Evolutionary conservation across 371 early-diverging fungal species (phyloP).

Genomic region (Capillidium heterosporum): DNA sequence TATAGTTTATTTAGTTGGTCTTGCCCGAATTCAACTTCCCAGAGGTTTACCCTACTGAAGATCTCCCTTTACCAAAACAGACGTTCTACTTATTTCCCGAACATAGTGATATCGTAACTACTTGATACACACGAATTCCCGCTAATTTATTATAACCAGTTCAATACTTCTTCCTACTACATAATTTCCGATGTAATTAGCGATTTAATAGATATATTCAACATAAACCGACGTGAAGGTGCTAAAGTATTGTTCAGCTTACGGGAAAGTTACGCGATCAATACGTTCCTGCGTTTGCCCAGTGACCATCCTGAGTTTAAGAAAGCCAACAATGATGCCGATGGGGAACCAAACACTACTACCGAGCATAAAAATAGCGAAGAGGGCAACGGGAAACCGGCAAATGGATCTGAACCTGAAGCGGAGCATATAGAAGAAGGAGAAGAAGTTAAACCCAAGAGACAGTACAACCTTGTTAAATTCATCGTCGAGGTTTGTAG

Average conservation of each 20-base stretch:
- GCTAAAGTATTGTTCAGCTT: slow-evolving; percentile 43
- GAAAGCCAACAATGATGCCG: too few relatives aligned
- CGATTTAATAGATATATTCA: slow-evolving; percentile 60
- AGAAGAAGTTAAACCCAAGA: slow-evolving; percentile 11
- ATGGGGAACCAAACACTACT: too few relatives aligned
- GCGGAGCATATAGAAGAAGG: slow-evolving; percentile 9
- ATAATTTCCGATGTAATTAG: slow-evolving; percentile 37
- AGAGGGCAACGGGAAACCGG: too few relatives aligned
- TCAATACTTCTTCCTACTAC: slow-evolving; percentile 30
- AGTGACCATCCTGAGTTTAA: slow-evolving; percentile 4
- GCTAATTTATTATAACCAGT: not conserved
- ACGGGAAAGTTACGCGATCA: slow-evolving; percentile 29
- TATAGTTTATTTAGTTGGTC: not conserved
- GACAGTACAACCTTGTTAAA: not conserved
- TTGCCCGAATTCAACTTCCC: slow-evolving; percentile 25
- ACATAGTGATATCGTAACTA: slow-evolving; percentile 9
- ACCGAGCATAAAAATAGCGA: too few relatives aligned
- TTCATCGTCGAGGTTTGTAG: slow-evolving; percentile 9
- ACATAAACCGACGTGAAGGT: slow-evolving; percentile 65
- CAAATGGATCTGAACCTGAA: too few relatives aligned
- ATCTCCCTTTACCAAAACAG: slow-evolving; percentile 7
- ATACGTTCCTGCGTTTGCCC: slow-evolving; percentile 14
- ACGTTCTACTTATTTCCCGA: slow-evolving; percentile 11
- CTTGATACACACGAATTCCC: slow-evolving; percentile 11
- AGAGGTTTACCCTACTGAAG: slow-evolving; percentile 35